Evolutionary conservation across 768 basidiomycete genomes (phyloP), one percentile per base, ranked within the genome.

Genomic region (Hemileccinum impolitum): DNA sequence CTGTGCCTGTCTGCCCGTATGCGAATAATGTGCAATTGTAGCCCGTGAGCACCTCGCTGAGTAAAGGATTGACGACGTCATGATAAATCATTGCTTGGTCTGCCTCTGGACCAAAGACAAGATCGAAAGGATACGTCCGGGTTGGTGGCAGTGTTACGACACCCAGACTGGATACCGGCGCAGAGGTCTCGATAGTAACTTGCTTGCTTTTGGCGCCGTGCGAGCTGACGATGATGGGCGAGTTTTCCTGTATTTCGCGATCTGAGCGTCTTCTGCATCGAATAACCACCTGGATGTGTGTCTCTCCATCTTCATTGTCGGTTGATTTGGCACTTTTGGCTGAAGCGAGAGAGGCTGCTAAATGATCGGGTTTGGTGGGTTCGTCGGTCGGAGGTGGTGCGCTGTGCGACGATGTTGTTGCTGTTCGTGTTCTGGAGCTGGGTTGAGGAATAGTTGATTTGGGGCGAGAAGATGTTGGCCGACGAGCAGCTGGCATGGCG

Each of bases 21-120:
- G 94, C 94, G 69, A 98, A 97, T 18, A 99, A 74, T 0, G 92
- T 95, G 64, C 95, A 98, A 63, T 98, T 98, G 74, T 96, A 99
- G 6, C 96, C 96, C 67, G 80, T 75, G 34, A 97, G 70, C n/a
- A 97, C 94, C 65, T 99, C 90, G 40, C 91, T 84, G 43, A 99
- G 74, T 79, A 97, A 89, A 0, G 93, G 93, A 54, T 80, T 79
- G 36, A 97, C 95, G 35, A 97, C 95, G 45, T 96, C 88, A 48
- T 91, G 82, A 66, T 95, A 99, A 11, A 99, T 79, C 79, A 91
- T 80, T 18, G 88, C 84, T 64, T 99, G 96, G 64, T 95, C 93
- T 19, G 94, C 94, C 65, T 96, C 94, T 17, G 94, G 93, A 3
- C 96, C 95, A 72, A 96, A 97, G 7, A 96, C 96, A 23, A 88